These are phyloP conservation scores for Cajanus cajan DNA, from an alignment of 306 rosid species.

Conservation along the genomic window DNA sequence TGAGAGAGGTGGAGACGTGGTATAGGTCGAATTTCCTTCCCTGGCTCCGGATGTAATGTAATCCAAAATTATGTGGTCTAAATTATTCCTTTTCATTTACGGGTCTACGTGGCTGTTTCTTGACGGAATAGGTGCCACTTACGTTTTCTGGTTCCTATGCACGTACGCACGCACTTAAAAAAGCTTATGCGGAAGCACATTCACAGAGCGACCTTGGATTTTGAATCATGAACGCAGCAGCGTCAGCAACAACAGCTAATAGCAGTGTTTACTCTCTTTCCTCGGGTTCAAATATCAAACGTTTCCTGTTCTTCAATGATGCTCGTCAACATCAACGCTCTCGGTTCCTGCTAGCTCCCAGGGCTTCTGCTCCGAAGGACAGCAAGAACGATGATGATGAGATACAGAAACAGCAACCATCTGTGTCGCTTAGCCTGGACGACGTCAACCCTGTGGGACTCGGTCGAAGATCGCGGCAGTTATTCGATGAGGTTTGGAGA, in stretches of 20 bases:
- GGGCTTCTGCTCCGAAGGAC: conserved; percentile 35
- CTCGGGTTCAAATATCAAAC: conserved; percentile 5
- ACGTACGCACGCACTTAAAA: not conserved
- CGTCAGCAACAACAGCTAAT: conserved; percentile 27
- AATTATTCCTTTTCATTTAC: not conserved
- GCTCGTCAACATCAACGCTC: not conserved
- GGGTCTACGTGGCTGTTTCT: not conserved
- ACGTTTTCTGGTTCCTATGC: not conserved
- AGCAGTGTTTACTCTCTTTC: conserved; percentile 19
- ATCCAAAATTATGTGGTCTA: conserved; percentile 15
- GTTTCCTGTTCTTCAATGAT: not conserved
- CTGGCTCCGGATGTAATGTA: not conserved
- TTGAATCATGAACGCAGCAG: conserved; percentile 29
- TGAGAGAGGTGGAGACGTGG: not conserved
- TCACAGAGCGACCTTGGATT: not conserved
- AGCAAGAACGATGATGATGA: conserved; percentile 13
- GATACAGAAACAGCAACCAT: conserved; percentile 32
- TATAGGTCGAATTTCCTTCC: not conserved
- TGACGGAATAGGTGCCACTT: not conserved
- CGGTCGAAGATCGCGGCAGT: conserved; percentile 77
- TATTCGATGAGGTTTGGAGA: conserved; percentile 94
- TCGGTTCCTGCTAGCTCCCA: conserved; percentile 5
- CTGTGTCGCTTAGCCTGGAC: conserved; percentile 58
- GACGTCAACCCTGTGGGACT: conserved; percentile 94
- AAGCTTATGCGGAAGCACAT: not conserved